Base-by-base conservation (phyloP, 495 filamentous ascomycete genomes). In the Neohortaea acidophila region DNA sequence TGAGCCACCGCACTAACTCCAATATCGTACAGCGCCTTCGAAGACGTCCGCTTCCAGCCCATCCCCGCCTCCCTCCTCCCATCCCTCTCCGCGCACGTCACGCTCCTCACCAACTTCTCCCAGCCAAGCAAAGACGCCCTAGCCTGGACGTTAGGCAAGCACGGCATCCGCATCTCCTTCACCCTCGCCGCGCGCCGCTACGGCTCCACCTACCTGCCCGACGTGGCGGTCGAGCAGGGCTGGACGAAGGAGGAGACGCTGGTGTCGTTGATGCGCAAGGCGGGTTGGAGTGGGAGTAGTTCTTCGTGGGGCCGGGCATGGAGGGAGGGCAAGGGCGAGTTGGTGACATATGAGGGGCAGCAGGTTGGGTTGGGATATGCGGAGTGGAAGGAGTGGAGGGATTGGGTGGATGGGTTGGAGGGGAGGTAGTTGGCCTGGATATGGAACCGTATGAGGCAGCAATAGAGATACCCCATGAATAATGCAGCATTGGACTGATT, bases 211-310 rank as follows among this genome's bases (percentile, higher is more conserved):
- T 97, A 97, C 51, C 67, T 97, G 12, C 89, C 89, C 0, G 84
- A 94, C 55, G 87, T 96, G 9, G 73, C 87, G 2, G 63, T 69
- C 3, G 89, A 97, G 63, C 89, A 97, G 57, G 84, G 81, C 15
- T 97, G 89, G 89, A 83, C 75, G 11, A 92, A 89, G 58, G 85
- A 94, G 59, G 83, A 94, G 65, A 83, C 85, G 2, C 50, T 96
- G 17, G 67, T 81, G 24, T 87, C 81, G 55, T 58, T 94, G 49
- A 94, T 94, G 84, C 68, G 84, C 38, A 94, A 94, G 65, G 87
- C 85, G 0, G 86, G 86, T 0, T 94, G 84, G 85, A 62, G 61
- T 43, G 74, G 78, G 3, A 57, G 63, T 44, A 70, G 61, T 60
- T 65, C 75, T 47, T 61, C 71, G 54, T 94, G 86, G 89, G 64